Percentiles rank a stretch among this genome's conserved stretches.
Conservation (phyloP, 2,329 filamentous ascomycete species). For the Thermomyces lanuginosus region DNA sequence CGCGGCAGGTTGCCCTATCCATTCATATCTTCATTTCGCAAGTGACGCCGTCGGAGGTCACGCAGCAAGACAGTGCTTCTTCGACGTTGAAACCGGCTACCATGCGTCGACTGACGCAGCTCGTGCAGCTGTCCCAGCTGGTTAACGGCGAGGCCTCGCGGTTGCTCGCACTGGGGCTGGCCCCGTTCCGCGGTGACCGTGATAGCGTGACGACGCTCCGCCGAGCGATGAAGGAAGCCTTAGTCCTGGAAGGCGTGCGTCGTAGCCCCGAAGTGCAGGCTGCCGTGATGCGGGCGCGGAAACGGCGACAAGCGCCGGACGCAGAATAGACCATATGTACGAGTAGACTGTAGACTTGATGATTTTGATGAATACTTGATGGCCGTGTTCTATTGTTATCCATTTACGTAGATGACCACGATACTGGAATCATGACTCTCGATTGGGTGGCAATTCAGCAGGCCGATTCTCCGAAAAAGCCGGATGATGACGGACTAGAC, state of each 20-base stretch:
- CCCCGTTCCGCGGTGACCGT: constrained; percentile 61
- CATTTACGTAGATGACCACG: too few relatives aligned
- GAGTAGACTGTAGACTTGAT: too few relatives aligned
- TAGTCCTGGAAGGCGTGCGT: constrained; percentile 71
- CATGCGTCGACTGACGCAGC: constrained; percentile 48
- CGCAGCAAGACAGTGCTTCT: constrained; percentile 14
- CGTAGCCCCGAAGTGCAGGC: constrained; percentile 67
- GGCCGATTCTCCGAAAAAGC: too few relatives aligned
- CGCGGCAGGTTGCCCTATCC: constrained; percentile 60
- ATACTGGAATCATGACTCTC: too few relatives aligned
- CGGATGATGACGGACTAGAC: too few relatives aligned
- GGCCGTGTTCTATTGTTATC: too few relatives aligned
- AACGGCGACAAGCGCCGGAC: too few relatives aligned
- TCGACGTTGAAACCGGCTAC: constrained; percentile 30
- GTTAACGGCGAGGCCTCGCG: constrained; percentile 54
- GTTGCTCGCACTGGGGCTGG: constrained; percentile 61
- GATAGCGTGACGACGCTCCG: constrained; percentile 48
- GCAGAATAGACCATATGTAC: too few relatives aligned
- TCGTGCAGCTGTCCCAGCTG: constrained; percentile 44
- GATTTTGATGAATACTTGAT: too few relatives aligned
- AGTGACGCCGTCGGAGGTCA: constrained; percentile 48
- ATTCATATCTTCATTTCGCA: constrained; percentile 71
- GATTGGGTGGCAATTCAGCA: too few relatives aligned
- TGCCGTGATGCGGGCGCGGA: constrained; percentile 53
- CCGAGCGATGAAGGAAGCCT: constrained; percentile 63